Evolutionary conservation across 352 stramenopile genomes (phyloP).

Genomic region (Pythium aquatile): DNA sequence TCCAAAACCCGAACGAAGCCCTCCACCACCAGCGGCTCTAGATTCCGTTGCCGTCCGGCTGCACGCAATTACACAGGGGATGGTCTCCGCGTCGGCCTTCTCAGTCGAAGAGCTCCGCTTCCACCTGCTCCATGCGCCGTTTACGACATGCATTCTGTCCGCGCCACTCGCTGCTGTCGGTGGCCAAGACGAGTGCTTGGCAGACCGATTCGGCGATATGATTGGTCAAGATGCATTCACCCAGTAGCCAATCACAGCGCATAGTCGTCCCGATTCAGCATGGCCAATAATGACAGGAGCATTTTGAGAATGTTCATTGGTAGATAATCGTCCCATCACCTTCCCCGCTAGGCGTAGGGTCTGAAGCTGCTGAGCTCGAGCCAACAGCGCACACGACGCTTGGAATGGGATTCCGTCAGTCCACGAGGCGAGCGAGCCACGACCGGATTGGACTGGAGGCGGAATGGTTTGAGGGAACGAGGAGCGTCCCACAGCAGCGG

Average conservation of each 20-base stretch:
- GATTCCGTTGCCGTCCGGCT: conserved; percentile 9
- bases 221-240: conserved; percentile 7
- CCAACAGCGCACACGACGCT: not conserved
- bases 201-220: conserved; percentile 1
- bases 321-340: conserved; percentile 23
- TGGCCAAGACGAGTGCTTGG: conserved; percentile 20
- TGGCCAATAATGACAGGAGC: conserved; percentile 10
- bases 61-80: not conserved
- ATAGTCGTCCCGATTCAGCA: conserved; percentile 23
- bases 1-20: not conserved
- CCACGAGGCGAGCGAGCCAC: not conserved
- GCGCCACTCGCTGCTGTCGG: conserved; percentile 19
- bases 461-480: conserved; percentile 17
- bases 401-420: conserved; percentile 7
- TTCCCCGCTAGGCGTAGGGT: conserved; percentile 16
- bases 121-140: conserved; percentile 18
- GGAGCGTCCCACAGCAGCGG: not conserved
- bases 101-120: conserved; percentile 4
- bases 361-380: conserved; percentile 21
- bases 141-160: conserved; percentile 20
- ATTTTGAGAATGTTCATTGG: conserved; percentile 9
- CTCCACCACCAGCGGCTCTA: conserved; percentile 3
- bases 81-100: not conserved
- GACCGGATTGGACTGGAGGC: conserved; percentile 16
- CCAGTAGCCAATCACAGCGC: conserved; percentile 11